Percentiles rank a stretch among this genome's conserved stretches.
phyloP scores from a whole-genome alignment of 306 rosid genomes.

The Vicia villosa region DNA sequence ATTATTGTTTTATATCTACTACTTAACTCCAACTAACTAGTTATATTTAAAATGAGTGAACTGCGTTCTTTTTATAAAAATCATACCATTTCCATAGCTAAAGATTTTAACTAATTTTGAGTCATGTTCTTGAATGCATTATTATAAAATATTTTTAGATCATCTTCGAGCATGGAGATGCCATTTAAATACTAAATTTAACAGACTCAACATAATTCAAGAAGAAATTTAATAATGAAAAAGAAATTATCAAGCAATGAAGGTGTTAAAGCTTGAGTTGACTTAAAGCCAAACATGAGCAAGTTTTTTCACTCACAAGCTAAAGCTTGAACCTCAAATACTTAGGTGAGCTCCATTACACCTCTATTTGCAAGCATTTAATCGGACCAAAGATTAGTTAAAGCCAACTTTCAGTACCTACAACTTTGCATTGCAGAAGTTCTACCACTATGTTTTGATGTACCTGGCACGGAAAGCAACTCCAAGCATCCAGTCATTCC shows the following conservation, averaged over 20 bases:
- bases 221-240: not conserved
- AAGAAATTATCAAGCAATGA: not conserved
- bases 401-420: not conserved
- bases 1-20: too few species aligned
- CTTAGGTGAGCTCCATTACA: not conserved
- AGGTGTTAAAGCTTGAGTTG: not conserved
- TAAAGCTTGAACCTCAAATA: not conserved
- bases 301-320: not conserved
- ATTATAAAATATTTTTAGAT: too few species aligned
- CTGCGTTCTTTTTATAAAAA: too few species aligned
- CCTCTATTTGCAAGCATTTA: not conserved
- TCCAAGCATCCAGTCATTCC: slow-evolving; percentile 68
- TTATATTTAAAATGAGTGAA: too few species aligned
- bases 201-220: too few species aligned
- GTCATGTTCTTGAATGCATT: too few species aligned
- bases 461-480: slow-evolving; percentile 68
- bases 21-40: too few species aligned
- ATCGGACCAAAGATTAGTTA: not conserved
- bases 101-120: too few species aligned
- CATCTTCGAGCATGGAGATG: too few species aligned
- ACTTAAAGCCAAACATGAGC: not conserved
- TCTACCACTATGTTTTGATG: slow-evolving; percentile 28
- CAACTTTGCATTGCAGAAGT: not conserved
- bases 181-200: too few species aligned
- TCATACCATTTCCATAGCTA: too few species aligned